Conservation (phyloP, 208 protist species). For the Acanthamoeba lenticulata region DNA sequence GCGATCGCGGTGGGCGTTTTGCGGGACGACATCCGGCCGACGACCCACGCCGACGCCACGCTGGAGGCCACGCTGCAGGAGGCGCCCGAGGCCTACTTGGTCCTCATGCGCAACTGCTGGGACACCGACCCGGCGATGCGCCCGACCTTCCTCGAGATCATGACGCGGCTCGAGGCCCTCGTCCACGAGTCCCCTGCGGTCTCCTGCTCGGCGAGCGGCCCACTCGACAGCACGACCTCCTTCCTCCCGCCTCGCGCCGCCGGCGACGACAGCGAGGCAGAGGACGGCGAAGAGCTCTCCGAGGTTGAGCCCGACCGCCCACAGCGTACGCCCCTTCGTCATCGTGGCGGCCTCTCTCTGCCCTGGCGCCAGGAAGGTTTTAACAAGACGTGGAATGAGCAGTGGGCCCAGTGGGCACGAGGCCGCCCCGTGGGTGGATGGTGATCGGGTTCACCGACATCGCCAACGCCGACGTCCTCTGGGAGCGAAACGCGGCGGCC, state of each 20-base stretch:
- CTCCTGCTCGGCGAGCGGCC: background rate
- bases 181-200: background rate
- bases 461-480: background rate
- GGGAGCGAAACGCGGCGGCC: background rate
- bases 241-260: background rate
- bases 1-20: slow-evolving; percentile 48
- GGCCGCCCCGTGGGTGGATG: background rate
- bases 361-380: too few species aligned
- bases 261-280: background rate
- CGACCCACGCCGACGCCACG: slow-evolving; percentile 7
- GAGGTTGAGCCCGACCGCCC: background rate
- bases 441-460: background rate
- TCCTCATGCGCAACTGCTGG: slow-evolving; percentile 35
- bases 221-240: background rate
- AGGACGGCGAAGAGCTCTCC: background rate
- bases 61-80: background rate
- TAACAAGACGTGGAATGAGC: too few species aligned
- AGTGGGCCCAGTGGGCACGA: background rate
- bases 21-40: slow-evolving; percentile 38
- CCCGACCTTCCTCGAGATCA: slow-evolving; percentile 45
- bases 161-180: slow-evolving; percentile 26
- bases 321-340: background rate
- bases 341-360: too few species aligned
- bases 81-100: background rate
- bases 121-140: background rate